phyloP scores from a whole-genome alignment of 2,329 filamentous ascomycete genomes.

The Stemphylium vesicarium region DNA sequence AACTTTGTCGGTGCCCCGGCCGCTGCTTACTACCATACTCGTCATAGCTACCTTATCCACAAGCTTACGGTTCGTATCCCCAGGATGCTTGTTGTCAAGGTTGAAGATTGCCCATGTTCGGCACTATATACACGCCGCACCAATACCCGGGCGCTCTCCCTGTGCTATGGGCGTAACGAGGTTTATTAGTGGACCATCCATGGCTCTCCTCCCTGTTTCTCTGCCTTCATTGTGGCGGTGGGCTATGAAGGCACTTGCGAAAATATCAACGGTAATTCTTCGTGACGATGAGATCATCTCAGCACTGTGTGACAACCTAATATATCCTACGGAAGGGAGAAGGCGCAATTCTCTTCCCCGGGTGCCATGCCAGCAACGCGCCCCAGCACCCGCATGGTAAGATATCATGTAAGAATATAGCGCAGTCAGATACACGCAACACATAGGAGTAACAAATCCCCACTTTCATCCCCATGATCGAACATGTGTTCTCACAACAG shows the following conservation, averaged over 20 bases:
- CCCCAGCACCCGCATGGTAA: neutral
- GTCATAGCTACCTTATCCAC: neutral
- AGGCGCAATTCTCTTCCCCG: neutral
- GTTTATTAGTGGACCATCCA: too few relatives aligned
- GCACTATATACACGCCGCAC: neutral
- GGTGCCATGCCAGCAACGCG: neutral
- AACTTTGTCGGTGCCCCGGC: neutral
- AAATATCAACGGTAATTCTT: too few relatives aligned
- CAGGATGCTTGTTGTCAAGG: neutral
- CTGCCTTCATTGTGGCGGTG: too few relatives aligned
- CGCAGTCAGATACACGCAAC: slow-evolving; percentile 1
- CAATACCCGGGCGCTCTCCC: neutral
- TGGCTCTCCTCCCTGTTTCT: too few relatives aligned
- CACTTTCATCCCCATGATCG: neutral
- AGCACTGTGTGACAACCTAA: too few relatives aligned
- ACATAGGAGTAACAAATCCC: neutral
- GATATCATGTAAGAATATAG: neutral
- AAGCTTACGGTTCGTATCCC: neutral
- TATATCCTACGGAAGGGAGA: too few relatives aligned
- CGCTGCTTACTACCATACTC: neutral
- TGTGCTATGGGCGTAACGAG: neutral
- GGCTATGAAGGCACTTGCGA: too few relatives aligned
- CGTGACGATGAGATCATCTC: too few relatives aligned
- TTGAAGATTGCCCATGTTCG: neutral
- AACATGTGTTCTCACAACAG: slow-evolving; percentile 9